phyloP scores from a whole-genome alignment of 73 alveolate genomes.

The Tetrahymena thermophila region DNA sequence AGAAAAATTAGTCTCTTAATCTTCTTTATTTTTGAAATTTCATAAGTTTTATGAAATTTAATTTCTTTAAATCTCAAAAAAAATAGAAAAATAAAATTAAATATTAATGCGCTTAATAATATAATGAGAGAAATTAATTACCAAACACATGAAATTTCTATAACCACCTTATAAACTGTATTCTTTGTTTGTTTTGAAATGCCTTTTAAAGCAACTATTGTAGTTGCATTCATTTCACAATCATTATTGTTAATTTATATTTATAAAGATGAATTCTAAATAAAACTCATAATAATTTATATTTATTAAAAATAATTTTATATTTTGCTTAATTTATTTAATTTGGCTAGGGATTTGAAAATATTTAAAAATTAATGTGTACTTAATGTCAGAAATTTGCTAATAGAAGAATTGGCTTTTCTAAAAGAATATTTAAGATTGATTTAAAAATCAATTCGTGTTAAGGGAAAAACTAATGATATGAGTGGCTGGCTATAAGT shows the following conservation, averaged over 20 bases:
- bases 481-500: not conserved
- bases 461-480: not conserved
- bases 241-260: too few species aligned
- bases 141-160: not conserved
- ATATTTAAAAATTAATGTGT: not conserved
- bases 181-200: too few species aligned
- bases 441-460: not conserved
- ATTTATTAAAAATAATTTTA: too few species aligned
- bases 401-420: not conserved
- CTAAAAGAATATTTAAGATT: not conserved
- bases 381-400: not conserved
- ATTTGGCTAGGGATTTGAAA: not conserved
- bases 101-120: not conserved
- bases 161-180: not conserved
- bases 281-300: too few species aligned
- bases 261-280: too few species aligned
- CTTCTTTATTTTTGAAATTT: not conserved
- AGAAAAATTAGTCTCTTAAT: not conserved
- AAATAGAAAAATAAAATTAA: not conserved
- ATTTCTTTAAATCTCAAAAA: not conserved
- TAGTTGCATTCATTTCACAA: too few species aligned
- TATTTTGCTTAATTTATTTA: too few species aligned
- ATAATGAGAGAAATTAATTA: not conserved
- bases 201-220: too few species aligned
- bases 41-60: not conserved